phyloP scores from a whole-genome alignment of 495 filamentous ascomycete species.

The Hyaloscypha finlandica region DNA sequence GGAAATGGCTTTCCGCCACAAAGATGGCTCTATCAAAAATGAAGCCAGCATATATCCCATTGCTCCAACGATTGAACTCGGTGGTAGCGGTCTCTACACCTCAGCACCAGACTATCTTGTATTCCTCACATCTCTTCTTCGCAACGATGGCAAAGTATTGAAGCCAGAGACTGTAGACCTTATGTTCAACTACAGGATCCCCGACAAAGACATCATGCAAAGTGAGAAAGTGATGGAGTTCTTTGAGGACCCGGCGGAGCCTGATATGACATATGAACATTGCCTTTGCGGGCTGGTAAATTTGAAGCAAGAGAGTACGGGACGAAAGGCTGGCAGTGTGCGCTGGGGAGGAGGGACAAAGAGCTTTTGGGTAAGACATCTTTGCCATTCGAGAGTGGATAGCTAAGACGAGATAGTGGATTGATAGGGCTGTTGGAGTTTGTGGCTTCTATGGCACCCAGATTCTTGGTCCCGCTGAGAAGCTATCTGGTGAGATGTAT shows the following conservation, averaged over 20 bases:
- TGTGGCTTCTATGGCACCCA: slow-evolving; percentile 18
- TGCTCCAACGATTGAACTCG: slow-evolving; percentile 3
- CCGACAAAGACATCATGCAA: not conserved
- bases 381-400: not conserved
- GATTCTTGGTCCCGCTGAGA: not conserved
- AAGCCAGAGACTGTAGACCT: slow-evolving; percentile 40
- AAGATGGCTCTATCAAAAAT: slow-evolving; percentile 1
- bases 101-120: slow-evolving; percentile 6
- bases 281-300: slow-evolving; percentile 37
- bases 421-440: slow-evolving; percentile 16
- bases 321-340: slow-evolving; percentile 27
- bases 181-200: slow-evolving; percentile 45
- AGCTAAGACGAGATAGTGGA: not conserved
- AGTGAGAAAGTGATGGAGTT: slow-evolving; percentile 7
- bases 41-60: slow-evolving; percentile 3
- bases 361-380: slow-evolving; percentile 10
- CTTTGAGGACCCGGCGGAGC: not conserved
- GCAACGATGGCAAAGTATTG: slow-evolving; percentile 46
- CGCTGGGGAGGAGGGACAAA: slow-evolving; percentile 14
- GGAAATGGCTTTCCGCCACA: not conserved
- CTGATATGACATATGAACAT: slow-evolving; percentile 28
- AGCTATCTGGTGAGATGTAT: slow-evolving; percentile 7
- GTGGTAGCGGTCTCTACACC: slow-evolving; percentile 15
- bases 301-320: slow-evolving; percentile 27
- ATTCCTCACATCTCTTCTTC: slow-evolving; percentile 29